Evolutionary conservation across 2,329 filamentous ascomycete genomes (phyloP).

Genomic region (Aureobasidium sp.): DNA sequence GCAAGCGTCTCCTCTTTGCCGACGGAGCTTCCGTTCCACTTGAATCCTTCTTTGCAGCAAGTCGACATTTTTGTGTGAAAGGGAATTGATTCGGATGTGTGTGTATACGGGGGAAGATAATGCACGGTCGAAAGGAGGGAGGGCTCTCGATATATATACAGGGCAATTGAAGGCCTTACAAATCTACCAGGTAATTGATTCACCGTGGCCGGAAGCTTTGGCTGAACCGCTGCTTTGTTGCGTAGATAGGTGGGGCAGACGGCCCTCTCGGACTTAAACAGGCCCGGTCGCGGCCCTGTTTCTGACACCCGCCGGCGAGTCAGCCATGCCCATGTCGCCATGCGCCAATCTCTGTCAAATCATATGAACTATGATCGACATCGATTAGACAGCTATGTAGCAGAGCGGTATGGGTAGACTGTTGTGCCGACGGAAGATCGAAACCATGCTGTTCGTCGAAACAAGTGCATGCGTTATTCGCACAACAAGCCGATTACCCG

Average conservation of each 20-base stretch:
- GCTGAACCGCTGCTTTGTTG: background rate
- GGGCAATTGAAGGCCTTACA: constrained; percentile 3
- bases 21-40: constrained; percentile 24
- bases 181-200: too few species aligned
- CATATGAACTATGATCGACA: too few species aligned
- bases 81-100: background rate
- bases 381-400: too few species aligned
- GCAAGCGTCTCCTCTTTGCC: constrained; percentile 21
- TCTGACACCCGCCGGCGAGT: background rate
- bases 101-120: background rate
- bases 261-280: background rate
- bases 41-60: constrained; percentile 25
- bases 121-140: background rate
- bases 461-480: too few species aligned
- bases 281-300: background rate
- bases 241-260: background rate
- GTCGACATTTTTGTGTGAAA: constrained; percentile 10
- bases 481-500: too few species aligned
- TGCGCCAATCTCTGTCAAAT: too few species aligned
- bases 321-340: background rate
- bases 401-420: too few species aligned
- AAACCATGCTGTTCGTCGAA: too few species aligned
- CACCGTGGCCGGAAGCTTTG: background rate
- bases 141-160: background rate
- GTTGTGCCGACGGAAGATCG: too few species aligned